Conservation (phyloP, 1,284 basidiomycete species). For the Marasmius fiardii region DNA sequence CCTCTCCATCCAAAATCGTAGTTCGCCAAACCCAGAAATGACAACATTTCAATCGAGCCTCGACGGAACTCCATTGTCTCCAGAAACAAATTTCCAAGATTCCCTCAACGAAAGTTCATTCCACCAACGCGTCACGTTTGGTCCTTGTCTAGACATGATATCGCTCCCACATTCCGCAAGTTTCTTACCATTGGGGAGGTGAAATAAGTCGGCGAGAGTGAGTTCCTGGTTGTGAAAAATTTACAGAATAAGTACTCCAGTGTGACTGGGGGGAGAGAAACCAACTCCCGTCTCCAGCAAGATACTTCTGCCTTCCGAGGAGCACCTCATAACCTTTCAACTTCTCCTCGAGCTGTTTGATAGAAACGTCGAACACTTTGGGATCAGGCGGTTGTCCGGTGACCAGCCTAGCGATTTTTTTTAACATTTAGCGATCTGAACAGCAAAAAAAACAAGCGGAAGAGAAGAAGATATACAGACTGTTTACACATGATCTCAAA, state of each 20-base stretch:
- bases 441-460: no score
- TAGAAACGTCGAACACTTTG: slow-evolving; percentile 20
- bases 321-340: slow-evolving; percentile 44
- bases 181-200: slow-evolving; percentile 16
- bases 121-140: slow-evolving; percentile 30
- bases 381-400: slow-evolving; percentile 21
- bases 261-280: background rate
- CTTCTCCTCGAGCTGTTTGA: slow-evolving; percentile 26
- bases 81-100: slow-evolving; percentile 36
- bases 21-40: no score
- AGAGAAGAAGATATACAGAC: background rate
- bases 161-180: slow-evolving; percentile 1
- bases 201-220: slow-evolving; percentile 21
- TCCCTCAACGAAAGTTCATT: slow-evolving; percentile 32
- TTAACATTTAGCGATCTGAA: no score
- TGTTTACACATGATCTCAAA: slow-evolving; percentile 7
- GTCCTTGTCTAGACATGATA: slow-evolving; percentile 3
- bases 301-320: slow-evolving; percentile 42
- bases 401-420: background rate
- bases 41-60: no score
- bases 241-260: background rate
- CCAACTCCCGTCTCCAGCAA: slow-evolving; percentile 39
- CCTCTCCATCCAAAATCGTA: no score
- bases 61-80: slow-evolving; percentile 28
- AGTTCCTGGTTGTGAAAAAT: slow-evolving; percentile 14